These are phyloP conservation scores for Massarina eburnea DNA, from an alignment of 2,329 filamentous ascomycete genomes.

Conservation along the genomic window DNA sequence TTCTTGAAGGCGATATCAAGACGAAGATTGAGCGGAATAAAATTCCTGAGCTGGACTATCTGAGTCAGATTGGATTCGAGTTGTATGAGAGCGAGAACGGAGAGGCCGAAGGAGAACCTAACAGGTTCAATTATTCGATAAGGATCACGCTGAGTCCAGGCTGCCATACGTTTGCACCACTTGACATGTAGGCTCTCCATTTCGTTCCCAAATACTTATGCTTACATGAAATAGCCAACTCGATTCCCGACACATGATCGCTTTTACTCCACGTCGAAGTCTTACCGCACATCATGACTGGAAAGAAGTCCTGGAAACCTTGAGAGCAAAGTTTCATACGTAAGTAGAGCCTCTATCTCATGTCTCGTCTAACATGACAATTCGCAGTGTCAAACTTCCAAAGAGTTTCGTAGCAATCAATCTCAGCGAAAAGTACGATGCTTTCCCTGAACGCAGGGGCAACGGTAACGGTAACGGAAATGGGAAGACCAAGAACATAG, in stretches of 20 bases:
- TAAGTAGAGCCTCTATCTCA: conserved; percentile 50
- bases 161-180: conserved; percentile 92
- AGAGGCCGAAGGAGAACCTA: conserved; percentile 59
- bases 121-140: conserved; percentile 90
- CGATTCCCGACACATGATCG: conserved; percentile 94
- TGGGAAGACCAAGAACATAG: background rate
- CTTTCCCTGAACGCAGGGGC: conserved; percentile 37
- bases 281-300: conserved; percentile 91
- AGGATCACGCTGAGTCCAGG: conserved; percentile 94
- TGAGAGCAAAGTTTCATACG: conserved; percentile 94
- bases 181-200: conserved; percentile 66
- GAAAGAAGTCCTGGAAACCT: conserved; percentile 94
- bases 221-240: conserved; percentile 64
- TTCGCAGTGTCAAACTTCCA: conserved; percentile 49
- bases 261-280: conserved; percentile 85
- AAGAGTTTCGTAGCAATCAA: conserved; percentile 56
- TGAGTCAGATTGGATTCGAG: conserved; percentile 97
- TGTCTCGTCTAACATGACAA: conserved; percentile 5
- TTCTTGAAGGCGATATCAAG: conserved; percentile 92
- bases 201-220: conserved; percentile 7
- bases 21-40: conserved; percentile 95
- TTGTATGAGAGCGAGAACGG: conserved; percentile 90
- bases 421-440: conserved; percentile 51
- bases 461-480: conserved; percentile 18
- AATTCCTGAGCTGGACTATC: conserved; percentile 95